These are phyloP conservation scores for Plasmodium knowlesi DNA, from an alignment of 169 alveolate species.

Conservation along the genomic window DNA sequence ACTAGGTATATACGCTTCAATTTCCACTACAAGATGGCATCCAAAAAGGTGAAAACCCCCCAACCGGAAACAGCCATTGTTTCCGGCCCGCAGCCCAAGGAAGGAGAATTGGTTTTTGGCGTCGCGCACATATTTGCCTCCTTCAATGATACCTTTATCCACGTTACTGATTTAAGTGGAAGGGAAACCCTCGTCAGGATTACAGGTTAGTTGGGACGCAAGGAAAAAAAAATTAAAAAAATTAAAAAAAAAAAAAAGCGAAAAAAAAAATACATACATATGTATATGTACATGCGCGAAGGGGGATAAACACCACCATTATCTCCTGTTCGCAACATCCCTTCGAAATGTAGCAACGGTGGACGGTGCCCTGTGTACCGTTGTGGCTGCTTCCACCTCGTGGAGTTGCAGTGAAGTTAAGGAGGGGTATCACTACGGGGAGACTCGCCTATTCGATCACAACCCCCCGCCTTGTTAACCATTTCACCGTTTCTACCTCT, in stretches of 20 bases:
- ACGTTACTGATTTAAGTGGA: slow-evolving; percentile 99
- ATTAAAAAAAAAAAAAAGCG: neutral
- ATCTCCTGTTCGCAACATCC: neutral
- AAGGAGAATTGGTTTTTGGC: slow-evolving; percentile 96
- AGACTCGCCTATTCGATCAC: neutral
- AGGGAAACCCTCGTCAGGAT: slow-evolving; percentile 99
- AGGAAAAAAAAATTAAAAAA: neutral
- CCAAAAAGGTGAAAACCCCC: slow-evolving; percentile 67
- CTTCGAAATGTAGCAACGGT: neutral
- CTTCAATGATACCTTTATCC: slow-evolving; percentile 99
- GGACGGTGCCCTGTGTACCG: neutral
- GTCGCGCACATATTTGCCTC: slow-evolving; percentile 99
- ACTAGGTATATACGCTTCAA: neutral
- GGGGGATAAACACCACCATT: neutral
- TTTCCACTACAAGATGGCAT: slow-evolving; percentile 30
- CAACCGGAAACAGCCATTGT: slow-evolving; percentile 76
- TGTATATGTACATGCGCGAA: neutral
- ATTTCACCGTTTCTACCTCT: neutral
- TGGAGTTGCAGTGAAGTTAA: neutral
- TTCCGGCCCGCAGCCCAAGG: slow-evolving; percentile 90
- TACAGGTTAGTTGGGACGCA: slow-evolving; percentile 87
- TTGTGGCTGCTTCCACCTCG: neutral
- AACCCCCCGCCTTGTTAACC: neutral
- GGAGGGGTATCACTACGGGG: neutral
- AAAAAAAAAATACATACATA: neutral